Evolutionary conservation across 2,329 filamentous ascomycete species (phyloP), one percentile per base, ranked within the genome.

Genomic region (Sphaerostilbella broomeana): DNA sequence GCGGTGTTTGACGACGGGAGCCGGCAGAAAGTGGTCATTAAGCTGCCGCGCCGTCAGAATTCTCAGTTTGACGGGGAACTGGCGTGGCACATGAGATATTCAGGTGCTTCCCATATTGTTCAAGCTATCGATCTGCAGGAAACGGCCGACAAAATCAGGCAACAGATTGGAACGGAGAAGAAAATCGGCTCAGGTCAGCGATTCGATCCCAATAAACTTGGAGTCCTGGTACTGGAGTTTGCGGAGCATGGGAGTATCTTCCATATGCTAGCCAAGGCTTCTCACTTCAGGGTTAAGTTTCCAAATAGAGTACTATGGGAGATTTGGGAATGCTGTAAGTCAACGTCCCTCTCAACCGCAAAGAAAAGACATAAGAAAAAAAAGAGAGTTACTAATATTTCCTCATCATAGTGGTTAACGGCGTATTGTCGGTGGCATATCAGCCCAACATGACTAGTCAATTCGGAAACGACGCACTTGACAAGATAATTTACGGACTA

Each of bases 251-350:
- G 57, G 6, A 53, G 52, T 25, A 24, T 59, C 15, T 36, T 22
- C 10, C 31, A 32, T 1, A 35, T 57, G 15, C 25, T 59, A 32
- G 15, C 20, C 13, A 45, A 40, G 17, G 38, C 42, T 7, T 44
- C 48, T 5, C 11, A 16, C 12, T 35, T 26, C 19, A 9, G 15
- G 6, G 31, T 34, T 6, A 12, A 12, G 2, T 49, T 55, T 31
- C 32, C 53, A 2, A 38, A 47, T 17, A 49, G 40, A 27, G 44
- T 49, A 7, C 42, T 59, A 6, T 59, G 56, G 56, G 50, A 53
- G 17, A 48, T 59, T 16, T 55, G 54, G 53, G 55, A 57, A 28
- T 57, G 54, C 19, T 30, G 56, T 59, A 38, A 44, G 56, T 52
- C 11, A 22, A 11, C 5, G 12, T 3, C 5, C 10, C n/a, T 4